These are phyloP conservation scores for Ilex paraguariensis DNA, from an alignment of 305 asterid species.

Conservation along the genomic window DNA sequence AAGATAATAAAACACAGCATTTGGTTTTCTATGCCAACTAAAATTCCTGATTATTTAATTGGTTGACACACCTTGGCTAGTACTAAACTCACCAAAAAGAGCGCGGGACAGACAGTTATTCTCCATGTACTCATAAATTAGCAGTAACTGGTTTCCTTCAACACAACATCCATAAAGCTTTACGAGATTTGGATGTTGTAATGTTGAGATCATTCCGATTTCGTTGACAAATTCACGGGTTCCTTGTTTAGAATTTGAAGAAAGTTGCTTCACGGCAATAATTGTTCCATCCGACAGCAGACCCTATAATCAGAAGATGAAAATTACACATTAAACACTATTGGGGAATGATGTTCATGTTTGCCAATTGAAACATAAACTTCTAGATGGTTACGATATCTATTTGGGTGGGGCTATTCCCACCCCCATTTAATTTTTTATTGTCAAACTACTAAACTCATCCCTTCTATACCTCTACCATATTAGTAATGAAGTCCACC, in stretches of 20 bases:
- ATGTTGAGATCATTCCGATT: slow-evolving; percentile 84
- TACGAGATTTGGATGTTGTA: slow-evolving; percentile 81
- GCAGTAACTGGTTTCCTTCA: slow-evolving; percentile 76
- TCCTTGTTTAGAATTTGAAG: slow-evolving; percentile 90
- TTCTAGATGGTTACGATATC: too few species aligned
- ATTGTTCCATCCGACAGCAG: slow-evolving; percentile 74
- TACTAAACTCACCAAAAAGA: slow-evolving; percentile 60
- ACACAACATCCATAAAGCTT: slow-evolving; percentile 89
- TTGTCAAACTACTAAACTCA: too few species aligned
- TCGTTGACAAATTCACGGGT: slow-evolving; percentile 81
- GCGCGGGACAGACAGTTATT: slow-evolving; percentile 84
- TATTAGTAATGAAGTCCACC: too few species aligned
- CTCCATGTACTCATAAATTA: slow-evolving; percentile 87
- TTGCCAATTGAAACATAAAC: too few species aligned
- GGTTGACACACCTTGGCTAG: slow-evolving; percentile 1
- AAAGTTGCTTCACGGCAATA: slow-evolving; percentile 90
- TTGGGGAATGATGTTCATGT: too few species aligned
- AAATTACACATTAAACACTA: background rate
- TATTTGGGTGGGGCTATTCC: too few species aligned
- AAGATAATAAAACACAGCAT: slow-evolving; percentile 7
- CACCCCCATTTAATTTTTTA: too few species aligned
- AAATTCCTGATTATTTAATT: background rate
- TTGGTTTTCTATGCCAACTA: slow-evolving; percentile 4
- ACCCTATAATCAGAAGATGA: slow-evolving; percentile 43
- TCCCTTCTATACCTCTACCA: too few species aligned